Percentiles rank a stretch among this genome's conserved stretches.
Conservation (phyloP, 2,329 filamentous ascomycete species). For the Curvularia eragrostidis region DNA sequence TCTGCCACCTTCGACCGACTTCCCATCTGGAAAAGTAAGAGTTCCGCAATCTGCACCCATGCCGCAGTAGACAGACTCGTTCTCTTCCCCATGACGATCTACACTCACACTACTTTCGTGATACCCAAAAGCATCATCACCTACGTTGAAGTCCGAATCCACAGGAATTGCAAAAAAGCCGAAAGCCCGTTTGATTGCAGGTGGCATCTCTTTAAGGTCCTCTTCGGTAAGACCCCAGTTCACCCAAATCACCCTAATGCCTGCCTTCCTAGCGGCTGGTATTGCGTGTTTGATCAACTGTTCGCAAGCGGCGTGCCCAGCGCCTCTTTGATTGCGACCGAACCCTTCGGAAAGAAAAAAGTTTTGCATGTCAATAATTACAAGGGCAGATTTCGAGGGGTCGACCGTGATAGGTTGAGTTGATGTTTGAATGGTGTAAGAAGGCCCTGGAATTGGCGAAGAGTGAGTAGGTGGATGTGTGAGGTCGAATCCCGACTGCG, state of each 20-base stretch:
- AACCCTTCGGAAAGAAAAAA: conserved; percentile 49
- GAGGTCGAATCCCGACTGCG: conserved; percentile 55
- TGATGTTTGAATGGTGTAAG: conserved; percentile 32
- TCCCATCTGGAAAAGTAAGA: conserved; percentile 29
- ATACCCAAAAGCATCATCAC: conserved; percentile 13
- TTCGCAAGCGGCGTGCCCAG: conserved; percentile 38
- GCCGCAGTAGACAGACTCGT: conserved; percentile 34
- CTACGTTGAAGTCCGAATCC: conserved; percentile 15
- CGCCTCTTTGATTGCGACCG: conserved; percentile 23
- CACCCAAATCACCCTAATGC: conserved; percentile 51
- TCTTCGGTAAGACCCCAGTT: conserved; percentile 52
- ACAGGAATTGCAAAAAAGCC: conserved; percentile 36
- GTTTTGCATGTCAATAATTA: conserved; percentile 56
- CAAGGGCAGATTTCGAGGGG: conserved; percentile 47
- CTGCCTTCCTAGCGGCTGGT: conserved; percentile 50
- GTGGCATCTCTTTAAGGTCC: conserved; percentile 48
- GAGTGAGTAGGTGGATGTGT: conserved; percentile 50
- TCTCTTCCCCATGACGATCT: conserved; percentile 41
- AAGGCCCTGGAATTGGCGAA: conserved; percentile 24
- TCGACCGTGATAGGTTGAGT: conserved; percentile 43
- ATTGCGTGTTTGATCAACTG: conserved; percentile 46
- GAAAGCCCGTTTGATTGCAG: conserved; percentile 50
- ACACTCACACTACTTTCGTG: conserved; percentile 32
- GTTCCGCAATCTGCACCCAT: conserved; percentile 42
- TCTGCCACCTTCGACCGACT: conserved; percentile 41